Evolutionary conservation across 306 rosid species (phyloP).

Genomic region (Malus asiatica): DNA sequence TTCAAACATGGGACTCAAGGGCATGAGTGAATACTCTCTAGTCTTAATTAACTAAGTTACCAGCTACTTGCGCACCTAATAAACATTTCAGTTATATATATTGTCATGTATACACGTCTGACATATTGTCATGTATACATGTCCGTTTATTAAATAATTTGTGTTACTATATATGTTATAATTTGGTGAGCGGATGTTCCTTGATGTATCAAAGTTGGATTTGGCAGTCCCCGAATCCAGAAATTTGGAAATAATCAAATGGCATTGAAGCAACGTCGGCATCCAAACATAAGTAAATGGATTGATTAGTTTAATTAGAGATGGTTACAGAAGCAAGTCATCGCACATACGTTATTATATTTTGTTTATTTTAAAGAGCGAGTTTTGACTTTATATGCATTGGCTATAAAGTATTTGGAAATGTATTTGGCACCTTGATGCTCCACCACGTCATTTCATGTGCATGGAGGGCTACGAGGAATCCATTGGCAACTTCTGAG

Average conservation of each 20-base stretch:
- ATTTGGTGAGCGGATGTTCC: not conserved
- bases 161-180: not conserved
- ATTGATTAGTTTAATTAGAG: not conserved
- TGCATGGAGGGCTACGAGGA: no score
- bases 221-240: not conserved
- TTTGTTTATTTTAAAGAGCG: not conserved
- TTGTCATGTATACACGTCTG: not conserved
- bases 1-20: no score
- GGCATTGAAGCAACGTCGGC: not conserved
- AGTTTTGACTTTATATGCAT: not conserved
- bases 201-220: not conserved
- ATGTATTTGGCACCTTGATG: no score
- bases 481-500: no score
- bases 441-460: no score
- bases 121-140: no score
- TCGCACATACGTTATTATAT: not conserved
- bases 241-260: not conserved
- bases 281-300: not conserved
- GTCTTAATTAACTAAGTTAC: no score
- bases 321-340: not conserved
- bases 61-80: not conserved
- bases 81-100: not conserved
- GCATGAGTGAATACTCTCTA: no score
- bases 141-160: not conserved
- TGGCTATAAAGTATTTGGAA: not conserved